Percentiles rank a stretch among this genome's conserved stretches.
Conservation (phyloP, 345 rosid species). For the Iberis pinnata region DNA sequence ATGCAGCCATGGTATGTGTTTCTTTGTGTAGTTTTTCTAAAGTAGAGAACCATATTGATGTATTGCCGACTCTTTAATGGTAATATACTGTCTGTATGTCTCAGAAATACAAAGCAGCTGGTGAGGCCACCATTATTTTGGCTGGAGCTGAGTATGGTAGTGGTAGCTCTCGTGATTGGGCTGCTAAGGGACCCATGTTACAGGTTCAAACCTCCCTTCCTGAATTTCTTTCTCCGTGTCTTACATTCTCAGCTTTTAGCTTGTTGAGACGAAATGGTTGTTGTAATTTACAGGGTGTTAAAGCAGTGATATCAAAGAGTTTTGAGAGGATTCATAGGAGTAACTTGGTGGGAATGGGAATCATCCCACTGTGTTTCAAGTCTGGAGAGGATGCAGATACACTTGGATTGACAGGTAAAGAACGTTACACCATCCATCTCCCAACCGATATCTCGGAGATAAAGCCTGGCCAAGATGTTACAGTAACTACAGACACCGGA, state of each 20-base stretch:
- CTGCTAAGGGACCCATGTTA: conserved; percentile 94
- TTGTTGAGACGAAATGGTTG: no score
- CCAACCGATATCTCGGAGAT: conserved; percentile 54
- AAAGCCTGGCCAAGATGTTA: conserved; percentile 82
- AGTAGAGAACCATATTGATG: no score
- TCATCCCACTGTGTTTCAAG: conserved; percentile 74
- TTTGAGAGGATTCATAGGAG: conserved; percentile 86
- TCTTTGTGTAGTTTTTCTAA: background rate
- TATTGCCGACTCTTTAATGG: no score
- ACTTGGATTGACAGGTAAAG: conserved; percentile 74
- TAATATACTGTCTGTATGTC: background rate
- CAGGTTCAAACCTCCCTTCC: conserved; percentile 43
- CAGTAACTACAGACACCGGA: conserved; percentile 55
- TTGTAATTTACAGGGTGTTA: conserved; percentile 93
- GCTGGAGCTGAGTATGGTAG: conserved; percentile 94
- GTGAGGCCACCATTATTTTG: conserved; percentile 60
- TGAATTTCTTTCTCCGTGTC: no score
- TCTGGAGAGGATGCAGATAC: conserved; percentile 77
- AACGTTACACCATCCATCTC: conserved; percentile 61
- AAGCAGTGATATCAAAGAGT: conserved; percentile 85
- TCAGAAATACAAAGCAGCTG: conserved; percentile 75
- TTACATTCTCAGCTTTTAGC: background rate
- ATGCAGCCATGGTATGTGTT: conserved; percentile 72
- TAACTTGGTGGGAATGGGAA: conserved; percentile 88
- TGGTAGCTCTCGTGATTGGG: conserved; percentile 99